phyloP scores from a whole-genome alignment of 148 eudicot genomes.

The Heliamphora exappendiculata region DNA sequence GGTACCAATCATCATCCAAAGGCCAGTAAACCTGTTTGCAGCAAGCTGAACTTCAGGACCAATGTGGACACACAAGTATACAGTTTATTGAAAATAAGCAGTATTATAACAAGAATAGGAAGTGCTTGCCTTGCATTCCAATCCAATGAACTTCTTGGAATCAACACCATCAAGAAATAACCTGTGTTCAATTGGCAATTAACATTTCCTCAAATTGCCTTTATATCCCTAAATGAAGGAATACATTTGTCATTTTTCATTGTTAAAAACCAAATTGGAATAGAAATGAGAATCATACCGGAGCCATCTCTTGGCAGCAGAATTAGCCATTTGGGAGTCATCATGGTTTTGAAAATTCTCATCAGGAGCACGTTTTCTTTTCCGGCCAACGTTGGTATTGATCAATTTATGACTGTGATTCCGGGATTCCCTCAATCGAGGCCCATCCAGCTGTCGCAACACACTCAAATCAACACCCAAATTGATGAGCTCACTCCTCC shows the following conservation, averaged over 20 bases:
- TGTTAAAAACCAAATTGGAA: neutral
- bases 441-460: slow-evolving; percentile 21
- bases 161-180: slow-evolving; percentile 57
- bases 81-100: neutral
- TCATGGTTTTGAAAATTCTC: slow-evolving; percentile 16
- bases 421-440: slow-evolving; percentile 35
- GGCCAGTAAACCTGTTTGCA: slow-evolving; percentile 87
- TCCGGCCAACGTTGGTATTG: slow-evolving; percentile 11
- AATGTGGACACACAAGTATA: neutral
- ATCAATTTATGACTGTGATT: slow-evolving; percentile 19
- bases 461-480: slow-evolving; percentile 40
- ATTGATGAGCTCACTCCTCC: slow-evolving; percentile 27
- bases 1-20: slow-evolving; percentile 82
- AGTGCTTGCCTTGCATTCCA: slow-evolving; percentile 73
- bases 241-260: neutral
- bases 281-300: slow-evolving; percentile 11
- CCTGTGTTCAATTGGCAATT: slow-evolving; percentile 33
- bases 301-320: slow-evolving; percentile 41
- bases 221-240: neutral
- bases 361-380: slow-evolving; percentile 17
- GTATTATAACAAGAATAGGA: neutral
- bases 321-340: slow-evolving; percentile 7
- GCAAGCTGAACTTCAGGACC: neutral
- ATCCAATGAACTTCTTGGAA: slow-evolving; percentile 57
- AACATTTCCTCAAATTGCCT: neutral